Base-by-base conservation (phyloP, 163 green algal genomes). In the Prototheca wickerhamii region DNA sequence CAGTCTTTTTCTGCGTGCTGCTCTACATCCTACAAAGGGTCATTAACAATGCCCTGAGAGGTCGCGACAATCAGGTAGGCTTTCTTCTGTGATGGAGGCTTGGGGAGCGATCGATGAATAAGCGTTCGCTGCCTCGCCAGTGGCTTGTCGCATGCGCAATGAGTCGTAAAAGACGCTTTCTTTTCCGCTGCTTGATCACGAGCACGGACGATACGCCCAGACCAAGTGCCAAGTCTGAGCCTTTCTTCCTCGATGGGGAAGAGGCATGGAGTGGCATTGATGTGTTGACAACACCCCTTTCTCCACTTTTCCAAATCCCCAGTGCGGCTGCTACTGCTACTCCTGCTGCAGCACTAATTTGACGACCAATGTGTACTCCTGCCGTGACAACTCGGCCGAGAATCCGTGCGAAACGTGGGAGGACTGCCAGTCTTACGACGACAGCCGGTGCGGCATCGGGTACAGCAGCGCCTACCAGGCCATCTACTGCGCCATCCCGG, bases 1-100 rank as follows among this genome's bases (percentile, higher is more conserved):
- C 88, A 0, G 67, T 95, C 21, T 69, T 90, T 56, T 87, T 95
- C 69, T 88, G 80, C 71, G n/a, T 87, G 23, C 37, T 95, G 56
- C 73, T 95, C 15, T 71, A 74, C 32, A 53, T 81, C 17, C 65
- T 95, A 3, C 83, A 95, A 28, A 40, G 67, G 2, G 65, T 75
- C 74, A 68, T 94, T 31, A 85, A 88, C 64, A 70, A 63, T 7
- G 65, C 78, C 6, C 50, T 86, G 25, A 56, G 81, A n/a, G 73
- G 58, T n/a, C 63, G 63, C 18, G 71, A 78, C 7, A 80, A 82
- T 49, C 32, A 44, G 49, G 59, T 49, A 26, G 34, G 58, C 10
- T 44, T 10, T 15, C 10, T 10, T 10, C 10, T 44, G 37, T 44
- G 37, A 21, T 10, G 0, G 0, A 21, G 37, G 37, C 10, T 44